A percentile compares a stretch with the other conserved stretches of the same genome.
These are phyloP conservation scores for Parvularia atlantis DNA, from an alignment of 78 protist species.

Conservation along the genomic window DNA sequence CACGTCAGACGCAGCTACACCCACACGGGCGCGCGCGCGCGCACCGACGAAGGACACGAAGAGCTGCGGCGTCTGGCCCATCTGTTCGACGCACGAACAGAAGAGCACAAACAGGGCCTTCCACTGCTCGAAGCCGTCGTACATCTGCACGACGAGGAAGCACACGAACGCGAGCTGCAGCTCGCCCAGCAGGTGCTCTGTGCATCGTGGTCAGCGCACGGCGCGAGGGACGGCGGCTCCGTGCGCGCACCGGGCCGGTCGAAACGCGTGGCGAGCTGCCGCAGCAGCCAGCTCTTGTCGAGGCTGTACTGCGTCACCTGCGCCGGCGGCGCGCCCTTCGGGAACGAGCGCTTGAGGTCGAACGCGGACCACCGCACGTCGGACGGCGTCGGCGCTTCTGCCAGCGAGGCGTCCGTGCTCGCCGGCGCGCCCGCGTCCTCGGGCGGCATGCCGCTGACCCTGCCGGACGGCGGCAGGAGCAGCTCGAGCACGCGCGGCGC, in stretches of 20 bases:
- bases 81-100: no score
- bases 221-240: background rate
- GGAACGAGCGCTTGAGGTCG: background rate
- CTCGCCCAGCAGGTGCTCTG: constrained; percentile 16
- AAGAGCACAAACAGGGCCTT: constrained; percentile 14
- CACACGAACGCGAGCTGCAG: constrained; percentile 19
- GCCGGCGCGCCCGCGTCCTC: background rate
- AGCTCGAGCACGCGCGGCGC: no score
- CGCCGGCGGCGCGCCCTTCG: background rate
- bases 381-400: background rate
- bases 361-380: background rate
- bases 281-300: background rate
- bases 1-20: no score
- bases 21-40: no score
- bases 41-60: no score
- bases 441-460: background rate
- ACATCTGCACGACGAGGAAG: constrained; percentile 13
- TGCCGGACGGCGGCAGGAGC: background rate
- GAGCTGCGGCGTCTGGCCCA: no score
- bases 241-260: background rate
- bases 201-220: background rate
- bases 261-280: background rate
- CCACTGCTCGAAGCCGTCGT: constrained; percentile 28
- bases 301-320: background rate
- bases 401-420: background rate